Evolutionary conservation across 2,329 filamentous ascomycete species (phyloP).

Genomic region (Dryadomyces sulphureus): DNA sequence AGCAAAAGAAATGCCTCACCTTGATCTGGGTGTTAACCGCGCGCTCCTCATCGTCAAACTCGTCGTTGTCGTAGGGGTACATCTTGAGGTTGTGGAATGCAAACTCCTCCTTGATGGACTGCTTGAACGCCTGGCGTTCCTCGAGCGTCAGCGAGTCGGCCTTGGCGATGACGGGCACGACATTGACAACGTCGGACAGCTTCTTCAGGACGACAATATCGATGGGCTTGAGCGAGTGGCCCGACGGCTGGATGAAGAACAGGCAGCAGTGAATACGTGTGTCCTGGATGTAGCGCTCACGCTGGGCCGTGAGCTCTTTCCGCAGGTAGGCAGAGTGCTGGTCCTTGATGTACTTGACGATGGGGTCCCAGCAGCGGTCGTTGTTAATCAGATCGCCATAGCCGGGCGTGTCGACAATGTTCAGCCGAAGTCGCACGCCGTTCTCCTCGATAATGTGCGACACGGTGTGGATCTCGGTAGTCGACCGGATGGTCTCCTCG

Average conservation of each 20-base stretch:
- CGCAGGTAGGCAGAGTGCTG: slow-evolving; percentile 98
- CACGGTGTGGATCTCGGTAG: slow-evolving; percentile 94
- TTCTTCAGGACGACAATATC: slow-evolving; percentile 99
- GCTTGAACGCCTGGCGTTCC: slow-evolving; percentile 93
- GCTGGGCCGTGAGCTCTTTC: slow-evolving; percentile 98
- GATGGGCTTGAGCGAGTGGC: slow-evolving; percentile 96
- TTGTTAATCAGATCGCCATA: slow-evolving; percentile 99
- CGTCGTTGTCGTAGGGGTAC: slow-evolving; percentile 99
- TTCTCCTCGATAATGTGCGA: slow-evolving; percentile 99
- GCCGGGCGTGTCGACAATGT: slow-evolving; percentile 97
- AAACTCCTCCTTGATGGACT: slow-evolving; percentile 99
- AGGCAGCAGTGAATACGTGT: slow-evolving; percentile 98
- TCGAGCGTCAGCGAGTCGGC: slow-evolving; percentile 91
- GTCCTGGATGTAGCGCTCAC: slow-evolving; percentile 98
- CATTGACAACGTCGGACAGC: slow-evolving; percentile 96
- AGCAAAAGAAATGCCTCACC: slow-evolving; percentile 33
- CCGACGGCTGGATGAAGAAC: slow-evolving; percentile 98
- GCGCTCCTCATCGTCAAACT: slow-evolving; percentile 94
- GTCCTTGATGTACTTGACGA: slow-evolving; percentile 99
- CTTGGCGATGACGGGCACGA: slow-evolving; percentile 97
- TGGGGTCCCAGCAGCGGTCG: slow-evolving; percentile 99
- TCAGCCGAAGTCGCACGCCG: slow-evolving; percentile 88
- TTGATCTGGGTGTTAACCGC: slow-evolving; percentile 92
- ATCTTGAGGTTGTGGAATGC: slow-evolving; percentile 99
- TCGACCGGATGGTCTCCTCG: slow-evolving; percentile 84